phyloP scores from a whole-genome alignment of 2,329 filamentous ascomycete species.

The Xylariaceae sp. region DNA sequence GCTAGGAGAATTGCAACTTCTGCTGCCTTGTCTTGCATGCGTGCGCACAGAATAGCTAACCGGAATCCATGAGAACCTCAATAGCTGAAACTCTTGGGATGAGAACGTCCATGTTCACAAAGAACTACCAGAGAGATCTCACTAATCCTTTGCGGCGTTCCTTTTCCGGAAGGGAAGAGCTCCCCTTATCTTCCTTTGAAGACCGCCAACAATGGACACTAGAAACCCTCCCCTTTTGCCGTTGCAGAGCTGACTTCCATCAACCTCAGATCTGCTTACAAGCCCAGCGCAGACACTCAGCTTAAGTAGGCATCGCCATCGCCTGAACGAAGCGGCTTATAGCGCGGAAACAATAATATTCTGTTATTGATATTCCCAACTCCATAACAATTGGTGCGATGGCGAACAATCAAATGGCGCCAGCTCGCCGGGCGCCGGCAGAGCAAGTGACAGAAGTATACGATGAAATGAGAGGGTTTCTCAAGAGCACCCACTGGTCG shows the following conservation, averaged over 20 bases:
- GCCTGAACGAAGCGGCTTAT: background rate
- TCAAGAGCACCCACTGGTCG: slow-evolving; percentile 39
- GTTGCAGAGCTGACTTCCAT: slow-evolving; percentile 7
- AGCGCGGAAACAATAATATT: slow-evolving; percentile 1
- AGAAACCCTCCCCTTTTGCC: slow-evolving; percentile 4
- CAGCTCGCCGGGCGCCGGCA: slow-evolving; percentile 10
- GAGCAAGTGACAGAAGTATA: slow-evolving; percentile 25
- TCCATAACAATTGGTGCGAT: background rate
- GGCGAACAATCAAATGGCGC: background rate
- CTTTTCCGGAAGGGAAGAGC: slow-evolving; percentile 16
- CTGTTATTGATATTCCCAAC: background rate
- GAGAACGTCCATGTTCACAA: slow-evolving; percentile 17
- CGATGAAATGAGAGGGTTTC: slow-evolving; percentile 34
- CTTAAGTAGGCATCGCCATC: slow-evolving; percentile 2
- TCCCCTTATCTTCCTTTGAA: slow-evolving; percentile 24
- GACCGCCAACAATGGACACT: slow-evolving; percentile 26
- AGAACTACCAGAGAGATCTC: slow-evolving; percentile 16
- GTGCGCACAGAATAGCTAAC: background rate
- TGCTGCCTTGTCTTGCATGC: slow-evolving; percentile 7
- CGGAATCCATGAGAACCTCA: slow-evolving; percentile 6
- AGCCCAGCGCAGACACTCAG: background rate
- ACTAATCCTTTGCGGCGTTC: slow-evolving; percentile 21
- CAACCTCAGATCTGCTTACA: background rate
- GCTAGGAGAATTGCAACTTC: slow-evolving; percentile 1
- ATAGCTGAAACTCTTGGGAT: slow-evolving; percentile 1